These are phyloP conservation scores for Kockovaella imperatae DNA, from an alignment of 768 basidiomycete genomes.

Conservation along the genomic window DNA sequence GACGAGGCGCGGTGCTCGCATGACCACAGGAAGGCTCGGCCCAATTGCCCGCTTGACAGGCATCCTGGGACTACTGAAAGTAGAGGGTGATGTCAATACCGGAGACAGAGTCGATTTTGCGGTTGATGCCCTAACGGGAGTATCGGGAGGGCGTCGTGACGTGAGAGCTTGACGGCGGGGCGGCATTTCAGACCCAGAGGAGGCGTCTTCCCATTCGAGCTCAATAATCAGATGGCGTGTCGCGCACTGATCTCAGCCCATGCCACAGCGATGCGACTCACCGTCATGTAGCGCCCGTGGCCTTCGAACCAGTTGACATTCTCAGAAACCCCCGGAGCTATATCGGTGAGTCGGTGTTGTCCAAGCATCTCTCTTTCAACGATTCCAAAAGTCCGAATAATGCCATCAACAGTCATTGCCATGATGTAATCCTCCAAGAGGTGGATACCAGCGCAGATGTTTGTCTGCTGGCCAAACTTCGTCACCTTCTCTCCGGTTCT, in stretches of 20 bases:
- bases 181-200: no score
- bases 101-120: no score
- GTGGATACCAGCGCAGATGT: conserved; percentile 82
- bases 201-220: background rate
- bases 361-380: conserved; percentile 83
- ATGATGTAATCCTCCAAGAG: conserved; percentile 73
- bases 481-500: conserved; percentile 78
- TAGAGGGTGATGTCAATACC: no score
- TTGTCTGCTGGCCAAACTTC: conserved; percentile 86
- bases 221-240: conserved; percentile 21
- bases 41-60: no score
- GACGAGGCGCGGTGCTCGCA: conserved; percentile 72
- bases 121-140: no score
- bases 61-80: no score
- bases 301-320: conserved; percentile 67
- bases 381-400: conserved; percentile 84
- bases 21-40: no score
- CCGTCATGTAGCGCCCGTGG: conserved; percentile 82
- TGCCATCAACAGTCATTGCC: conserved; percentile 85
- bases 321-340: conserved; percentile 48
- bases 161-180: no score
- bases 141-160: no score
- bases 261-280: conserved; percentile 44
- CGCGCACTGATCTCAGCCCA: conserved; percentile 14
- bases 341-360: conserved; percentile 76